Evolutionary conservation across 2,329 filamentous ascomycete species (phyloP).

Genomic region (Apiospora arundinis): DNA sequence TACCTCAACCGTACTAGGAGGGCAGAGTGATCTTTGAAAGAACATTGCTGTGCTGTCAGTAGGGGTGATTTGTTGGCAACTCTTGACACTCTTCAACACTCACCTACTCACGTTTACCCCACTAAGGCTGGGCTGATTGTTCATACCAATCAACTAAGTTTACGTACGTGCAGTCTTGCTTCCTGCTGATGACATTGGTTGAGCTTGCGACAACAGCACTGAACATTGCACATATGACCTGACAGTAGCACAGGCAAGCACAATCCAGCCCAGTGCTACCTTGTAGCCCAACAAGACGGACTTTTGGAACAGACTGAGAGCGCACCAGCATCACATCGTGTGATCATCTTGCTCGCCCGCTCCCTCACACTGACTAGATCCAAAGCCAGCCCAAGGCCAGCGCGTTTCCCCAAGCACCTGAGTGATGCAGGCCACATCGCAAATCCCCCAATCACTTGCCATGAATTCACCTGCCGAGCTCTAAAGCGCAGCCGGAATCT

Average conservation of each 20-base stretch:
- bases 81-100: neutral
- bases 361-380: constrained; percentile 1
- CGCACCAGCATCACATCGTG: constrained; percentile 6
- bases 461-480: constrained; percentile 3
- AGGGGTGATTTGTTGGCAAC: neutral
- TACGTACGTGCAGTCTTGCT: neutral
- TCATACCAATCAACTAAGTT: neutral
- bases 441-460: constrained; percentile 3
- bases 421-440: constrained; percentile 16
- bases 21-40: neutral
- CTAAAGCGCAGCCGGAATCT: neutral
- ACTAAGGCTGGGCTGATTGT: constrained; percentile 13
- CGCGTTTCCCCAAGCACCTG: neutral
- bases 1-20: neutral
- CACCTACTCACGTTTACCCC: neutral
- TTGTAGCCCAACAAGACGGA: constrained; percentile 2
- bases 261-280: constrained; percentile 5
- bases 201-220: constrained; percentile 15
- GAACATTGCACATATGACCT: constrained; percentile 1
- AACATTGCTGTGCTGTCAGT: neutral
- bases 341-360: neutral
- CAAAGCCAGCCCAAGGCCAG: neutral
- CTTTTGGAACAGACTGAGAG: neutral
- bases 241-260: neutral
- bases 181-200: constrained; percentile 12